A percentile compares a stretch with the other conserved stretches of the same genome.
These are phyloP conservation scores for Fusarium chaquense DNA, from an alignment of 2,329 filamentous ascomycete species.

Conservation along the genomic window DNA sequence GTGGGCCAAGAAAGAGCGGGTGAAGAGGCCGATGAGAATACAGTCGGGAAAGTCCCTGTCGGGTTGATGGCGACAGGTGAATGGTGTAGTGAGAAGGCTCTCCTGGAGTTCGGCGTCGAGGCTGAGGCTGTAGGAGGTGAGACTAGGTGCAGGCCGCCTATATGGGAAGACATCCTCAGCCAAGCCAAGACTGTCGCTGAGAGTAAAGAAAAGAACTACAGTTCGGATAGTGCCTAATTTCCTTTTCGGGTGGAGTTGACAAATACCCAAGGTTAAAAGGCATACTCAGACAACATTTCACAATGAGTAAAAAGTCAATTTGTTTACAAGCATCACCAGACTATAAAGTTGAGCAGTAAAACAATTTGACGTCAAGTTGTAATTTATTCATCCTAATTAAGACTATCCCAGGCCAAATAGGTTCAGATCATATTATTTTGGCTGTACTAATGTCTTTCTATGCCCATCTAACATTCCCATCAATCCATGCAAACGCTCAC, in stretches of 20 bases:
- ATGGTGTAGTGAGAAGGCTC: conserved; percentile 63
- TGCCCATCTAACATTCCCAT: background rate
- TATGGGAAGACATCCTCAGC: conserved; percentile 33
- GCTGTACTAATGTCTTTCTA: background rate
- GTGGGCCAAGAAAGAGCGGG: conserved; percentile 49
- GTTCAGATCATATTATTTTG: conserved; percentile 28
- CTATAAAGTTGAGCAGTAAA: background rate
- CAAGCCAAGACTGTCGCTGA: background rate
- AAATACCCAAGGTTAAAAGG: background rate
- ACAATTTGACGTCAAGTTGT: background rate
- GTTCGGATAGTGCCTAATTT: background rate
- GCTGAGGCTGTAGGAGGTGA: conserved; percentile 55
- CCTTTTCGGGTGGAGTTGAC: background rate
- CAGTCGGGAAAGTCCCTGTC: conserved; percentile 59
- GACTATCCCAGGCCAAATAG: conserved; percentile 13
- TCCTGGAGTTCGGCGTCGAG: conserved; percentile 62
- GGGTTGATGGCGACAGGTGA: conserved; percentile 68
- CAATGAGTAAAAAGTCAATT: background rate
- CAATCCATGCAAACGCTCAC: background rate
- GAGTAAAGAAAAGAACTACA: background rate
- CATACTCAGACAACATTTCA: background rate
- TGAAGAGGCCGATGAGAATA: conserved; percentile 49
- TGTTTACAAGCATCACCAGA: background rate
- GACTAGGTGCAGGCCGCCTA: conserved; percentile 21
- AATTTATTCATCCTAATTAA: conserved; percentile 26